These are phyloP conservation scores for Paraconiothyrium sp. DNA, from an alignment of 2,329 filamentous ascomycete genomes.

Conservation along the genomic window DNA sequence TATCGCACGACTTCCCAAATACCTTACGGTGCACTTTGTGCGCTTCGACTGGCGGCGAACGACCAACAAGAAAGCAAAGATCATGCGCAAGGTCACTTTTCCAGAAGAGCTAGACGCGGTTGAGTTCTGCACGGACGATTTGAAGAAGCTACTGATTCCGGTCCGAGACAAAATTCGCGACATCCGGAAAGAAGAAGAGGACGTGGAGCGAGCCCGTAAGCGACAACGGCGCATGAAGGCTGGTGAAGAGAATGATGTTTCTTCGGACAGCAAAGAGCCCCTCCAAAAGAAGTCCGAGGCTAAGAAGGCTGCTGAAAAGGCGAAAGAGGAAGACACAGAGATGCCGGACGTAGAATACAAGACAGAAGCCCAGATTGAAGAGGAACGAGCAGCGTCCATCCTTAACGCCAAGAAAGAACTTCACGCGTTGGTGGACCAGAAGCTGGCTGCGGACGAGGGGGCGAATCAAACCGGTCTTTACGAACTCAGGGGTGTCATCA, in stretches of 20 bases:
- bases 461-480: slow-evolving; percentile 95
- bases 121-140: slow-evolving; percentile 93
- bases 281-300: slow-evolving; percentile 61
- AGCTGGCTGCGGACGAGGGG: slow-evolving; percentile 78
- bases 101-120: slow-evolving; percentile 91
- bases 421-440: slow-evolving; percentile 76
- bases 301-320: slow-evolving; percentile 60
- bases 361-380: slow-evolving; percentile 92
- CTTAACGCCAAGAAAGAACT: slow-evolving; percentile 88
- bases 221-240: slow-evolving; percentile 78
- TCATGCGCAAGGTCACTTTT: slow-evolving; percentile 98
- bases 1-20: slow-evolving; percentile 90
- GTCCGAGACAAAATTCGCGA: slow-evolving; percentile 97
- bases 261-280: slow-evolving; percentile 57
- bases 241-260: slow-evolving; percentile 62
- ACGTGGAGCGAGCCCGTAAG: slow-evolving; percentile 90
- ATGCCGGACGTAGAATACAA: slow-evolving; percentile 82
- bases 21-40: slow-evolving; percentile 95
- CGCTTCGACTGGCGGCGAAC: slow-evolving; percentile 98
- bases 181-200: slow-evolving; percentile 92
- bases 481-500: slow-evolving; percentile 91
- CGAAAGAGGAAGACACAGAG: slow-evolving; percentile 66
- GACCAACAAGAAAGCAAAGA: slow-evolving; percentile 98
- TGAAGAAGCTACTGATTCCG: slow-evolving; percentile 83
- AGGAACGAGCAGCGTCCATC: slow-evolving; percentile 79